phyloP scores from a whole-genome alignment of 257 asterid genomes.

The Solanum dulcamara region DNA sequence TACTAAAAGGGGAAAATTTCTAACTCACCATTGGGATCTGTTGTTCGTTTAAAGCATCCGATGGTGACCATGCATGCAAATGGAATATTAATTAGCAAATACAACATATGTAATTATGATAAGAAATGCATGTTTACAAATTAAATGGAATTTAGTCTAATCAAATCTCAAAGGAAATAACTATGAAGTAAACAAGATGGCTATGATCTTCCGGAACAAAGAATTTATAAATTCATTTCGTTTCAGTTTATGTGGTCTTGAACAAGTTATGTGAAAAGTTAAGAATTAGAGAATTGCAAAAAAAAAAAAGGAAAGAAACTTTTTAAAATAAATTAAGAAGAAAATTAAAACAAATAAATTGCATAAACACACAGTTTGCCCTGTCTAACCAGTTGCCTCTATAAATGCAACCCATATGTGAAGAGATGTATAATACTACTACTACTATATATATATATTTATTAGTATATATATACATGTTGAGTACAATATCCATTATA shows the following conservation, averaged over 20 bases:
- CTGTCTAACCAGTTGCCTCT: neutral
- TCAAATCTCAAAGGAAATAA: neutral
- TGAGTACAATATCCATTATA: neutral
- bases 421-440: neutral
- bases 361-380: neutral
- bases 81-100: neutral
- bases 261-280: neutral
- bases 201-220: neutral
- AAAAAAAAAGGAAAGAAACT: no score
- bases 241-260: neutral
- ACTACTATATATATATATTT: no score
- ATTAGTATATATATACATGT: neutral
- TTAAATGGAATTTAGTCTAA: neutral
- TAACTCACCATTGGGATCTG: conserved; percentile 36
- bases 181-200: neutral
- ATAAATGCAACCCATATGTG: neutral
- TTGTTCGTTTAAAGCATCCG: neutral
- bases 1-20: neutral
- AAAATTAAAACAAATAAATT: no score
- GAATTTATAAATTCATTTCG: neutral
- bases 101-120: neutral
- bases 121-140: neutral
- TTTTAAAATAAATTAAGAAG: no score
- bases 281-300: no score
- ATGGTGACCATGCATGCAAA: neutral